A percentile compares a stretch with the other conserved stretches of the same genome.
Conservation (phyloP, 2,329 filamentous ascomycete genomes). For the Beauveria sp. region DNA sequence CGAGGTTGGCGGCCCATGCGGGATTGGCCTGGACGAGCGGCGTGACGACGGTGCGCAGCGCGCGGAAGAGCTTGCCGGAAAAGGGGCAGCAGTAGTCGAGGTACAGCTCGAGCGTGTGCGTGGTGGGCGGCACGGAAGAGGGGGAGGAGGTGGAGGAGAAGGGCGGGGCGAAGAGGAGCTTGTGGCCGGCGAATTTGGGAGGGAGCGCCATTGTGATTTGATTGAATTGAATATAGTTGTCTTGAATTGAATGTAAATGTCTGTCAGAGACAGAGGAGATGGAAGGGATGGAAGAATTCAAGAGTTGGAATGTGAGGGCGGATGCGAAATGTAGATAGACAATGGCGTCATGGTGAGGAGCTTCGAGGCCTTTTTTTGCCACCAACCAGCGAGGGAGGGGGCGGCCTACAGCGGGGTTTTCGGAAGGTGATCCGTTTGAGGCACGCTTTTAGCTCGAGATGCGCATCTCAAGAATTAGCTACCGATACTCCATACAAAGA, state of each 20-base stretch:
- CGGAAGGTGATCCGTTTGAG: neutral
- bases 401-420: neutral
- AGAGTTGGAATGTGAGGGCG: neutral
- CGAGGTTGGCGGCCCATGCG: constrained; percentile 45
- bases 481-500: neutral
- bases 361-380: neutral
- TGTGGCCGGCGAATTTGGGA: constrained; percentile 69
- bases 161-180: constrained; percentile 43
- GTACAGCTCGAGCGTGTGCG: constrained; percentile 58
- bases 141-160: constrained; percentile 24
- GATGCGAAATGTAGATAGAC: neutral
- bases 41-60: constrained; percentile 58
- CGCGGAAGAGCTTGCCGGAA: constrained; percentile 65
- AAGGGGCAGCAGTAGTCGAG: constrained; percentile 87
- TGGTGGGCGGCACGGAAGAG: constrained; percentile 31
- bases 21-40: constrained; percentile 58
- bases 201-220: constrained; percentile 57
- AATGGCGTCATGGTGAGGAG: constrained; percentile 9
- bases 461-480: neutral
- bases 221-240: neutral
- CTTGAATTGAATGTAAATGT: neutral
- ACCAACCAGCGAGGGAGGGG: neutral
- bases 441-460: neutral
- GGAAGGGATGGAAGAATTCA: neutral
- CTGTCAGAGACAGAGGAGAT: neutral